Evolutionary conservation across 768 basidiomycete species (phyloP).

Genomic region (Thelephora ganbajun): DNA sequence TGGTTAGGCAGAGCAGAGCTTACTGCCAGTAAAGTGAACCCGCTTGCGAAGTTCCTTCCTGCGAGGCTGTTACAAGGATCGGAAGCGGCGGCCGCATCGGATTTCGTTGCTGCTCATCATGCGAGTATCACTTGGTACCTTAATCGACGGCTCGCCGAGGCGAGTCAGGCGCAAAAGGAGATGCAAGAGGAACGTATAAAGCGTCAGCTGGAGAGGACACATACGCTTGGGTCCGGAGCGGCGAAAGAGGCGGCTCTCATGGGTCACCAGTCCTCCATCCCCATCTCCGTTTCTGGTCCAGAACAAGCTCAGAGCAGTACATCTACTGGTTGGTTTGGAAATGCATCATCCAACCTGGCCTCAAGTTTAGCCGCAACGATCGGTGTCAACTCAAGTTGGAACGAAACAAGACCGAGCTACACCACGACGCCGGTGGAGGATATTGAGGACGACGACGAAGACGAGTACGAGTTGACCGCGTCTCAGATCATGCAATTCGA

Average conservation of each 20-base stretch:
- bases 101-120: conserved; percentile 79
- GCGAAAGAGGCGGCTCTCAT: conserved; percentile 45
- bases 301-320: conserved; percentile 8
- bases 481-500: conserved; percentile 92
- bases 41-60: conserved; percentile 58
- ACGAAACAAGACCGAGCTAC: conserved; percentile 4
- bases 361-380: conserved; percentile 34
- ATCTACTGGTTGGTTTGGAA: conserved; percentile 46
- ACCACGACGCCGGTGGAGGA: conserved; percentile 36
- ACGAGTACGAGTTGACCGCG: conserved; percentile 69
- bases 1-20: conserved; percentile 50
- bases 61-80: conserved; percentile 49
- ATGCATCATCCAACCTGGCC: conserved; percentile 38
- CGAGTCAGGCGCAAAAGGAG: conserved; percentile 67
- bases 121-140: conserved; percentile 90
- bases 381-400: conserved; percentile 8
- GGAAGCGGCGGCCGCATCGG: conserved; percentile 41
- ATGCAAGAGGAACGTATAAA: conserved; percentile 91
- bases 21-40: conserved; percentile 47
- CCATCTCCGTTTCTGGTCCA: conserved; percentile 8
- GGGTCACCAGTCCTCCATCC: conserved; percentile 15
- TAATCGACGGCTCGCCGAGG: conserved; percentile 63
- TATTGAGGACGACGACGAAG: conserved; percentile 27
- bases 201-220: conserved; percentile 73
- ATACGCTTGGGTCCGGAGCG: conserved; percentile 72